Evolutionary conservation across 768 basidiomycete genomes (phyloP).

Genomic region (Phlebiopsis gigantea): DNA sequence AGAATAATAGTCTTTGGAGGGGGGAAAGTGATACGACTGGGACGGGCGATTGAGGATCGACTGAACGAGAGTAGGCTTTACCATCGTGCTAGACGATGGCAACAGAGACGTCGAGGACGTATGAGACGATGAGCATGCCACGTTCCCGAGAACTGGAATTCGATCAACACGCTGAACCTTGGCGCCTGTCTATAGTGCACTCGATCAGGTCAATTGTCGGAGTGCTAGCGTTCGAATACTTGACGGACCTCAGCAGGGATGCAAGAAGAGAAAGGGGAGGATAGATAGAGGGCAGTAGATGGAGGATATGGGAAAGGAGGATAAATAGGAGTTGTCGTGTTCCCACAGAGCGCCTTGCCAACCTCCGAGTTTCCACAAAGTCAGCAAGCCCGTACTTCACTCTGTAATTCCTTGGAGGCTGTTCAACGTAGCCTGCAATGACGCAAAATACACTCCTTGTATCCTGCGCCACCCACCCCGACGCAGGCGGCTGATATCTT

Average conservation of each 20-base stretch:
- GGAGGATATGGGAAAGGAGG: no score
- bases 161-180: slow-evolving; percentile 2
- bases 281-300: neutral
- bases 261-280: neutral
- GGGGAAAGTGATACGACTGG: slow-evolving; percentile 47
- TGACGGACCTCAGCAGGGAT: neutral
- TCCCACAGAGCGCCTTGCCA: no score
- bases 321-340: no score
- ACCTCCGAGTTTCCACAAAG: no score
- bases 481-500: no score
- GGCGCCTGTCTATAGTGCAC: neutral
- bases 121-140: slow-evolving; percentile 14
- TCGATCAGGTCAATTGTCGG: neutral
- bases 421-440: no score
- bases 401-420: no score
- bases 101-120: slow-evolving; percentile 8
- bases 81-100: slow-evolving; percentile 30
- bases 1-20: slow-evolving; percentile 45
- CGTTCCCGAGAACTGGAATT: slow-evolving; percentile 10
- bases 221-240: neutral
- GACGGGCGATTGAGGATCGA: slow-evolving; percentile 59
- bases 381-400: no score
- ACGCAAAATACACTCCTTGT: no score
- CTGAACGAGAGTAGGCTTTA: slow-evolving; percentile 55
- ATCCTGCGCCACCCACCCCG: no score